Base-by-base conservation (phyloP, 1,284 basidiomycete genomes). In the Gastroboletus turbinatus region DNA sequence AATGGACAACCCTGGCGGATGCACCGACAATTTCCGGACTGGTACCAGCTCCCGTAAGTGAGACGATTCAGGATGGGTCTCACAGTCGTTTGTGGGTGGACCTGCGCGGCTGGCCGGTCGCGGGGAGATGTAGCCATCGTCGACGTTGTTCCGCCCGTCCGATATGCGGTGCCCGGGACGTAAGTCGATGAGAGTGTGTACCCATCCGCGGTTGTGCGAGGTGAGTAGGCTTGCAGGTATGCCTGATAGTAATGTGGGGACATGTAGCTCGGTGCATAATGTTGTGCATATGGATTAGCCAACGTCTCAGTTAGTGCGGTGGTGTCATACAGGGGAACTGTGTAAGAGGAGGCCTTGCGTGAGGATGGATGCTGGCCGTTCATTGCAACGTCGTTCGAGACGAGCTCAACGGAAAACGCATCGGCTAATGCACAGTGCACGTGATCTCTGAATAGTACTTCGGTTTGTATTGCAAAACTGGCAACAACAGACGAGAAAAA, bases 1-100 rank as follows among this genome's bases (percentile, higher is more conserved):
- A 93, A 97, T 9, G 72, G 68, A 70, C 94, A 96, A 16, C 82
- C 82, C 36, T 77, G 77, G 58, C 88, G 77, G 2, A 81, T 80
- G 72, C 94, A 96, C 53, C 78, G 78, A 59, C 62, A 66, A 57
- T 76, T 78, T 6, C 90, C 90, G 40, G 82, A 68, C 53, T 83
- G 82, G 66, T 86, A 85, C 85, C 85, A 88, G 19, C 74, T 60
- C 29, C 70, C 72, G 33, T 55, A 21, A 3, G 62, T 61, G 51
- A 69, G 66, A 55, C 49, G 63, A 50, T 60, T 67, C 52, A 30
- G 39, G 43, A 63, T 48, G 27, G 58, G 60, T 38, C 52, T 60
- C 32, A 49, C 44, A 13, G 27, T 32, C 14, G 53, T 38, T 23
- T 45, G 59, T 29, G 57, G 25, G 17, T 46, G 57, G 10, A 50